Evolutionary conservation across 1,284 basidiomycete species (phyloP).

Genomic region (Dichomitus squalens): DNA sequence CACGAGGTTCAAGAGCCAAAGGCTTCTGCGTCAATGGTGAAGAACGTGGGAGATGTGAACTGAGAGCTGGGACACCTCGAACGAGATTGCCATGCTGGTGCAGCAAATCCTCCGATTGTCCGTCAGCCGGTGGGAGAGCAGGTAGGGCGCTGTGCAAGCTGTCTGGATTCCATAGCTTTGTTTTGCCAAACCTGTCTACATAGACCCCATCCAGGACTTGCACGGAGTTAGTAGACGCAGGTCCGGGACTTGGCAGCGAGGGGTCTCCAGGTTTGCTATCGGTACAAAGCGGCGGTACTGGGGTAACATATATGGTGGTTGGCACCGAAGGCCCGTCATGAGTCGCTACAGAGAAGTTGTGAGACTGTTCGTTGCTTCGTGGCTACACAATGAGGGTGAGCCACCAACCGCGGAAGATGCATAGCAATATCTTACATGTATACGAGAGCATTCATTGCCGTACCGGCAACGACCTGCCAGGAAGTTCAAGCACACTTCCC

Average conservation of each 20-base stretch:
- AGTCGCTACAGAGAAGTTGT: no score
- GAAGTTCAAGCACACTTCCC: not conserved
- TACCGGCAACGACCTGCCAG: not conserved
- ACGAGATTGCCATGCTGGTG: not conserved
- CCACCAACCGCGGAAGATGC: no score
- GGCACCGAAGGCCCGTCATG: not conserved
- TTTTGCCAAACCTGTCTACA: not conserved
- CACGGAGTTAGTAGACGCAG: not conserved
- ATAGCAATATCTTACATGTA: no score
- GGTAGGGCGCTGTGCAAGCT: not conserved
- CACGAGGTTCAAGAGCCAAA: no score
- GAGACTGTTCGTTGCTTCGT: no score
- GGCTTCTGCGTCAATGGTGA: no score
- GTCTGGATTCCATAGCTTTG: not conserved
- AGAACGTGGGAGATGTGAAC: no score
- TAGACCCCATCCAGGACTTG: conserved; percentile 1
- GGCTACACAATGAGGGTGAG: no score
- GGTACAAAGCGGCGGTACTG: not conserved
- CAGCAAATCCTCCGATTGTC: not conserved
- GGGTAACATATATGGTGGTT: not conserved
- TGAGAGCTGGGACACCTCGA: no score
- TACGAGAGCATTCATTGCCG: not conserved
- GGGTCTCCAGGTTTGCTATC: no score
- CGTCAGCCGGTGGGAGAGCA: not conserved
- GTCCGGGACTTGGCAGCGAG: not conserved